Base-by-base conservation (phyloP, 192 early-diverging fungal species). In the Gamsiella multidivaricata region DNA sequence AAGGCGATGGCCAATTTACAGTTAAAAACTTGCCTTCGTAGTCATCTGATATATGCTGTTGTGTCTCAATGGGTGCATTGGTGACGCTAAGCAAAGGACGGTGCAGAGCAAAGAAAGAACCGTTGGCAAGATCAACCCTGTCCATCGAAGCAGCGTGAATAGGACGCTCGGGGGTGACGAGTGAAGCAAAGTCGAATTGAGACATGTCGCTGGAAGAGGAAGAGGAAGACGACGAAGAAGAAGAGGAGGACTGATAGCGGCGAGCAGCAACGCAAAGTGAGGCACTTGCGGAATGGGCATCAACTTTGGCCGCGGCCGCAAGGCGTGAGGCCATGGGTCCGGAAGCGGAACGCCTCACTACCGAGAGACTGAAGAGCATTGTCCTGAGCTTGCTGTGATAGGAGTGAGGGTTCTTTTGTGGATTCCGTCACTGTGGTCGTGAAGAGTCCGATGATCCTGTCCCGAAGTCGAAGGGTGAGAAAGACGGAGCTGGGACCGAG, bases 41-140 rank as follows among this genome's bases (percentile, higher is more conserved):
- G n/a, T 65, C 62, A 25, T 34, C 18, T 20, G 43, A 50, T 29
- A 42, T 51, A 32, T 26, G 17, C 36, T 36, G 10, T 11, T 54
- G 46, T 34, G 53, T 22, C 18, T 69, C 67, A 17, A 53, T n/a
- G 23, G 62, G 54, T 20, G 28, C 51, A 31, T 62, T 72, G 2
- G 73, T 73, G 20, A 86, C 50, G 39, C 83, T 79, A 17, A 88
- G 71, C n/a, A 88, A 58, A 45, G 88, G 88, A 39, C 87, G 82
- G 61, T 89, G 84, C 14, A 85, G 64, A 5, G 88, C 86, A 68
- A 87, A 89, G 70, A 89, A 89, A 25, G 84, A 78, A 29, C 82
- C 84, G 32, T 86, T 80, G 18, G 85, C 85, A 12, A 89, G 68
- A 51, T 89, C 88, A 14, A 69, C 60, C 33, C 61, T 61, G 60